Evolutionary conservation across 768 basidiomycete genomes (phyloP).

Genomic region (Suillus lakei): DNA sequence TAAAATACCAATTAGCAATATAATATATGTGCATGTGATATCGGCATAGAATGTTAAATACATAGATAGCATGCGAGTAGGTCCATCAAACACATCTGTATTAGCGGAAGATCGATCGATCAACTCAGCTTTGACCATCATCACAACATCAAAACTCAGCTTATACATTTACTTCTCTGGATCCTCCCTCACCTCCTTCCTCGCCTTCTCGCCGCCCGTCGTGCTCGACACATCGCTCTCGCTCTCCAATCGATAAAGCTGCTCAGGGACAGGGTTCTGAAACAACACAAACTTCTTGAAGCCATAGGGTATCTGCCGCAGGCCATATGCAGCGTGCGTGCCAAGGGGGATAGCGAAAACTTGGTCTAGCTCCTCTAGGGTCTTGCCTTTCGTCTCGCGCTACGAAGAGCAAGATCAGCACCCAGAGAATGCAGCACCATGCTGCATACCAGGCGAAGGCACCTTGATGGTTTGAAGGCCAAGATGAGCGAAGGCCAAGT

Average conservation of each 20-base stretch:
- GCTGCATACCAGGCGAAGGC: conserved; percentile 78
- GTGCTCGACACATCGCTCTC: conserved; percentile 22
- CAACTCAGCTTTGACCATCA: not conserved
- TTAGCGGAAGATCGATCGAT: not conserved
- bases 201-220: conserved; percentile 11
- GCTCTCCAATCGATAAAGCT: conserved; percentile 50
- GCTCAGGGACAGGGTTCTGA: conserved; percentile 29
- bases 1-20: no score
- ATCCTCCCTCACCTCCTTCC: conserved; percentile 15
- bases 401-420: conserved; percentile 66
- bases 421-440: conserved; percentile 58
- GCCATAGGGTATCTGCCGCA: conserved; percentile 55
- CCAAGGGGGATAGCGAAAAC: conserved; percentile 60
- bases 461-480: conserved; percentile 68
- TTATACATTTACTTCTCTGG: conserved; percentile 7
- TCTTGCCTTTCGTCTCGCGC: conserved; percentile 71
- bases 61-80: not conserved
- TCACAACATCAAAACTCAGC: not conserved
- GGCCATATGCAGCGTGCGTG: conserved; percentile 61
- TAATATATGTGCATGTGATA: no score
- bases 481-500: conserved; percentile 72
- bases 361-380: conserved; percentile 57
- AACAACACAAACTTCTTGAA: conserved; percentile 54
- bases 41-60: not conserved
- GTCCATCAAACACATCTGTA: not conserved